Evolutionary conservation across 108 stramenopile species (phyloP).

Genomic region (Cylindrotheca closterium): DNA sequence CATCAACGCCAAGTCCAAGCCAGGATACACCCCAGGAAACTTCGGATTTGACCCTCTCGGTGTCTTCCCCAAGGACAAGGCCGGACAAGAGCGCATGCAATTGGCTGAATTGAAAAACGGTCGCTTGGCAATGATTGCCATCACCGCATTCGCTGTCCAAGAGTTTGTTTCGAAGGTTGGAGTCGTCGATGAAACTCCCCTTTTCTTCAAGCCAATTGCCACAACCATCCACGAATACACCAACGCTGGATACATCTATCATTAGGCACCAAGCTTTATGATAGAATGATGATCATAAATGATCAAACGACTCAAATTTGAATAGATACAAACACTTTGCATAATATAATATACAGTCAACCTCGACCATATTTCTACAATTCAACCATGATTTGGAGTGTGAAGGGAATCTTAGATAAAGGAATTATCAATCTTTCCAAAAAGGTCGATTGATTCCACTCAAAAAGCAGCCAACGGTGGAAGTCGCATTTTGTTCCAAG

Average conservation of each 20-base stretch:
- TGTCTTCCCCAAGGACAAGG: constrained; percentile 62
- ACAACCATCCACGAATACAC: constrained; percentile 60
- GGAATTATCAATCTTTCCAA: too few relatives aligned
- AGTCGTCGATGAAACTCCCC: constrained; percentile 81
- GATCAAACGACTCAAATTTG: too few relatives aligned
- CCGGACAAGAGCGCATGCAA: constrained; percentile 66
- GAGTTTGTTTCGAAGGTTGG: constrained; percentile 70
- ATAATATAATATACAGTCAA: too few relatives aligned
- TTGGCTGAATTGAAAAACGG: constrained; percentile 90
- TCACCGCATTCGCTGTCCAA: constrained; percentile 80
- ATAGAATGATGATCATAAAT: too few relatives aligned
- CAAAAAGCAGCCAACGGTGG: too few relatives aligned
- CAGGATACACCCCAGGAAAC: constrained; percentile 73
- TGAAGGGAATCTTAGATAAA: too few relatives aligned
- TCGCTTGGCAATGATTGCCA: constrained; percentile 90
- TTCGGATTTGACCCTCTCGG: constrained; percentile 76
- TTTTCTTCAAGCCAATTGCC: constrained; percentile 84
- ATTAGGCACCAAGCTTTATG: too few relatives aligned
- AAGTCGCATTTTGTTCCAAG: too few relatives aligned
- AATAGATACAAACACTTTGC: too few relatives aligned
- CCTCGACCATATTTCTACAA: too few relatives aligned
- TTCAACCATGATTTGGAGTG: too few relatives aligned
- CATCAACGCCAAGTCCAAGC: constrained; percentile 33
- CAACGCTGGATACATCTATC: constrained; percentile 77
- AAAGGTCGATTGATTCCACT: too few relatives aligned